Evolutionary conservation across 1,139 yeast genomes (phyloP).

Genomic region (Diutina neorugosa): DNA sequence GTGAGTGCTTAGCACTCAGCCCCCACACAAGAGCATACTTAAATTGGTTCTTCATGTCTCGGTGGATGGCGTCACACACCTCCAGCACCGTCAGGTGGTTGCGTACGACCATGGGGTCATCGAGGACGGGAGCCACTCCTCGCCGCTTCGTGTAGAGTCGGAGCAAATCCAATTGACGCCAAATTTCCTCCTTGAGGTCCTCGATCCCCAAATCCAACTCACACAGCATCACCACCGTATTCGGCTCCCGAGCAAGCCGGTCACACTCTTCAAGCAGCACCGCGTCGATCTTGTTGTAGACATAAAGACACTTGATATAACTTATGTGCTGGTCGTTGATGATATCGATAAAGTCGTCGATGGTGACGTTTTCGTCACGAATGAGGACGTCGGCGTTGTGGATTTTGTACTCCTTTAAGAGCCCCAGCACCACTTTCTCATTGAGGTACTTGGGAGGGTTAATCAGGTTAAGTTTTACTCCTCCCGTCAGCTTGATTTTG

Average conservation of each 20-base stretch:
- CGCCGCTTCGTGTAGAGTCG: slow-evolving; percentile 75
- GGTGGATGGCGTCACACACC: slow-evolving; percentile 85
- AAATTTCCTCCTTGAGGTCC: slow-evolving; percentile 82
- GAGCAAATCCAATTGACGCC: slow-evolving; percentile 75
- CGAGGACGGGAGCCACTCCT: slow-evolving; percentile 68
- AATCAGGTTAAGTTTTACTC: slow-evolving; percentile 71
- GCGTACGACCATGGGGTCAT: slow-evolving; percentile 87
- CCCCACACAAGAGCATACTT: slow-evolving; percentile 97
- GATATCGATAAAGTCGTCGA: slow-evolving; percentile 89
- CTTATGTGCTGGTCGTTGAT: slow-evolving; percentile 80
- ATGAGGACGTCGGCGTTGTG: slow-evolving; percentile 90
- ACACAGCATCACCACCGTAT: slow-evolving; percentile 90
- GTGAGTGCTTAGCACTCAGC: slow-evolving; percentile 85
- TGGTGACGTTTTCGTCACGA: slow-evolving; percentile 79
- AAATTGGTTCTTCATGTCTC: slow-evolving; percentile 86
- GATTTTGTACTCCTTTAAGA: slow-evolving; percentile 76
- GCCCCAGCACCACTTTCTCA: slow-evolving; percentile 66
- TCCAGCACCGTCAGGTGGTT: slow-evolving; percentile 66
- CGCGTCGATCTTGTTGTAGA: slow-evolving; percentile 89
- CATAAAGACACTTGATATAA: slow-evolving; percentile 84
- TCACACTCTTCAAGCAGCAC: slow-evolving; percentile 93
- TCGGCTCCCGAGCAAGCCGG: slow-evolving; percentile 79
- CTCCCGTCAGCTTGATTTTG: slow-evolving; percentile 79
- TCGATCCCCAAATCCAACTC: slow-evolving; percentile 76
- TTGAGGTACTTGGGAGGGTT: slow-evolving; percentile 74